Conservation (phyloP, 257 asterid species). For the Salvia miltiorrhiza region DNA sequence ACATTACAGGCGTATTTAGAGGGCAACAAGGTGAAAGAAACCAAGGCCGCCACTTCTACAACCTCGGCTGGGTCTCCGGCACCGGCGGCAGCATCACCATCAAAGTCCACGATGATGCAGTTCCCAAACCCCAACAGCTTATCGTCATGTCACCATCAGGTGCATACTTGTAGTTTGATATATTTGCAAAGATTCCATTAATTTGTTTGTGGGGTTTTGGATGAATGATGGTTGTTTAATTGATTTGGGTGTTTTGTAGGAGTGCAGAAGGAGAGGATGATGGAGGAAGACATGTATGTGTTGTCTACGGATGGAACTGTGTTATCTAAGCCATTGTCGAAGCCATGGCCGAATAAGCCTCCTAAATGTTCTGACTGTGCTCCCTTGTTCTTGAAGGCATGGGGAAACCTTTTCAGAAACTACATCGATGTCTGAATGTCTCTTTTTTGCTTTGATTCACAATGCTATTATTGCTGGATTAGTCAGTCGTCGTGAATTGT, state of each 20-base stretch:
- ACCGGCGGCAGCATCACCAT: conserved; percentile 99
- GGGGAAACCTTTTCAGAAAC: too few species aligned
- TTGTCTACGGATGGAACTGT: conserved; percentile 68
- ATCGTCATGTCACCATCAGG: conserved; percentile 97
- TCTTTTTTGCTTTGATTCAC: too few species aligned
- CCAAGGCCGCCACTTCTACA: conserved; percentile 82
- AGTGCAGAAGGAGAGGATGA: conserved; percentile 98
- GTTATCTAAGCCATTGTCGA: conserved; percentile 65
- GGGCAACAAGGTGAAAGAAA: conserved; percentile 56
- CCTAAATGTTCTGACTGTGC: conserved; percentile 98
- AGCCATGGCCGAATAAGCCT: conserved; percentile 89
- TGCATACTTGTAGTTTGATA: conserved; percentile 21
- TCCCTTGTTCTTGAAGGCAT: conserved; percentile 96
- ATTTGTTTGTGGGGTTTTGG: too few species aligned
- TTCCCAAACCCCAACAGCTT: conserved; percentile 79
- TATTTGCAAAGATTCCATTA: conserved; percentile 15
- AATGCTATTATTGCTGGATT: too few species aligned
- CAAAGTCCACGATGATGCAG: conserved; percentile 84
- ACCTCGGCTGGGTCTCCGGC: conserved; percentile 95
- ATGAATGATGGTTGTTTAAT: background rate
- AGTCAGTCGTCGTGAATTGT: too few species aligned
- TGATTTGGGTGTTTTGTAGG: conserved; percentile 43
- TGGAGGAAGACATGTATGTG: conserved; percentile 90
- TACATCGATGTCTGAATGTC: too few species aligned
- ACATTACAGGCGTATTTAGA: conserved; percentile 68